Conservation (phyloP, 306 rosid species). For the cucumber (Cucumis sativus) region DNA sequence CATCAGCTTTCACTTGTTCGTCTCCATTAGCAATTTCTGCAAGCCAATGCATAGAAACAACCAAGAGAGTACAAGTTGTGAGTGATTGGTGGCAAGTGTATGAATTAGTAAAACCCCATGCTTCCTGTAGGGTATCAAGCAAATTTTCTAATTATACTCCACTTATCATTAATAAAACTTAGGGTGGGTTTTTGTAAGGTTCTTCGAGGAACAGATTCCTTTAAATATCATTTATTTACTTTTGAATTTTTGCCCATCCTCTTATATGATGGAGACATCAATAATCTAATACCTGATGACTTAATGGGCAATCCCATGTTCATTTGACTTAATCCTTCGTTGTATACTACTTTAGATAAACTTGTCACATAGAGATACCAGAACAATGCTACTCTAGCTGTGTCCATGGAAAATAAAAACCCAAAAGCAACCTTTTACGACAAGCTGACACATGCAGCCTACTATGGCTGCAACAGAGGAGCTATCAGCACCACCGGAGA, state of each 20-base stretch:
- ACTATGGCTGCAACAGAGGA: constrained; percentile 94
- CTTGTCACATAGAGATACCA: background rate
- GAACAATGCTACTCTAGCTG: background rate
- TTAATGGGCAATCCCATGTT: background rate
- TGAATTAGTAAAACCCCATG: background rate
- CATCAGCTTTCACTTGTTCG: constrained; percentile 88
- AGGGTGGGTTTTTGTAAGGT: background rate
- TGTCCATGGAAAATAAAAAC: background rate
- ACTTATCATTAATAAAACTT: no score
- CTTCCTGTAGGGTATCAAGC: no score
- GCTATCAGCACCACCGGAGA: constrained; percentile 99
- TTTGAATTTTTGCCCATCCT: background rate
- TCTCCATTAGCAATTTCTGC: constrained; percentile 83
- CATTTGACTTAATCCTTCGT: background rate
- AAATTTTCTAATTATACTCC: no score
- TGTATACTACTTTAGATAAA: background rate
- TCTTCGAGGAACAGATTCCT: background rate
- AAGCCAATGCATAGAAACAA: constrained; percentile 15
- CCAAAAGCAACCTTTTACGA: constrained; percentile 51
- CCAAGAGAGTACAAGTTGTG: background rate
- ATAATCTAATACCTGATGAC: background rate
- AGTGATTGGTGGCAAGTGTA: background rate
- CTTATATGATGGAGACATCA: background rate
- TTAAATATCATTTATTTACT: background rate
- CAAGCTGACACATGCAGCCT: constrained; percentile 97